These are phyloP conservation scores for Aegilops longissima DNA, from an alignment of 176 grass and related monocot species.

Conservation along the genomic window DNA sequence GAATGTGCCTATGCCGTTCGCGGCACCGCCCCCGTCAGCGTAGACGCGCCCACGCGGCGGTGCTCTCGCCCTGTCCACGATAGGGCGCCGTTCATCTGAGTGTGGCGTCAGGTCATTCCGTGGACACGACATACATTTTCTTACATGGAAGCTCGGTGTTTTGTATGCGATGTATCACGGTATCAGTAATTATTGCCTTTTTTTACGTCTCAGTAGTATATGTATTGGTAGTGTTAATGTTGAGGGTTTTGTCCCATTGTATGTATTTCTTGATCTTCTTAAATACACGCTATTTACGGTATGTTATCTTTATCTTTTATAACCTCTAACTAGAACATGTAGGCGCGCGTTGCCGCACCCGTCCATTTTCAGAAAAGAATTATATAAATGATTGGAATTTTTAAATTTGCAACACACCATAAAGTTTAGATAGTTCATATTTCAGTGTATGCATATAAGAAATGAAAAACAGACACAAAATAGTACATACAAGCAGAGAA, in stretches of 20 bases:
- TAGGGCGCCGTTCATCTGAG: not conserved
- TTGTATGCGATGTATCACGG: not conserved
- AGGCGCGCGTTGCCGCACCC: too few species aligned
- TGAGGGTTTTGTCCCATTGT: not conserved
- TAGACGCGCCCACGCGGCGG: not conserved
- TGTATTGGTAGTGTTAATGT: not conserved
- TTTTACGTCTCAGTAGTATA: not conserved
- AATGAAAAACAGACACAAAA: too few species aligned
- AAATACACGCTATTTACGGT: too few species aligned
- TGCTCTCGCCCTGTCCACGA: not conserved
- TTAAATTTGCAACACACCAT: too few species aligned
- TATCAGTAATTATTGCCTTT: not conserved
- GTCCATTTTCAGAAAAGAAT: too few species aligned
- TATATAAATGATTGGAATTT: too few species aligned
- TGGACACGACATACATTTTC: not conserved
- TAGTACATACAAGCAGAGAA: too few species aligned
- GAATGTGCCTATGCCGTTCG: slow-evolving; percentile 20
- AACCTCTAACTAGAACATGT: too few species aligned
- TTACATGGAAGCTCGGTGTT: not conserved
- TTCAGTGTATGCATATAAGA: too few species aligned
- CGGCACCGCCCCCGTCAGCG: slow-evolving; percentile 12
- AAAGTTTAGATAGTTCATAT: too few species aligned
- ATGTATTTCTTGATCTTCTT: not conserved
- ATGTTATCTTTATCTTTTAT: too few species aligned
- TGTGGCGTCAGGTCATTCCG: not conserved